phyloP scores from a whole-genome alignment of 495 filamentous ascomycete species.

The Penicillium parvum region DNA sequence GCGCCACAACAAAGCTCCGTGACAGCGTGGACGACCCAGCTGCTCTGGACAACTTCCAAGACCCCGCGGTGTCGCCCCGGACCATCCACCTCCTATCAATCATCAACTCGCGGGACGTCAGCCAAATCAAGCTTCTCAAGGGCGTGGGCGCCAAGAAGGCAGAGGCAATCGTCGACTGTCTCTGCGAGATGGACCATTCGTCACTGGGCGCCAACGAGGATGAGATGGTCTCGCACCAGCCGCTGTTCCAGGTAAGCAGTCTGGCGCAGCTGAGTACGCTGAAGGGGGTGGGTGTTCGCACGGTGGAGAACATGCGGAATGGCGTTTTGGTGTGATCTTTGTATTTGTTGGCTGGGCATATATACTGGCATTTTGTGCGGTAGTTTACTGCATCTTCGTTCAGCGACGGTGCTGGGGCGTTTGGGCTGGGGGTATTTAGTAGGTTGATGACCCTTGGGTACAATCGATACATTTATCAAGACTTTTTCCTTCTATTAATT shows the following conservation, averaged over 20 bases:
- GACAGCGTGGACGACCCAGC: conserved; percentile 17
- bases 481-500: too few species aligned
- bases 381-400: conserved; percentile 27
- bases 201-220: conserved; percentile 16
- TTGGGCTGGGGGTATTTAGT: conserved; percentile 1
- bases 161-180: conserved; percentile 49
- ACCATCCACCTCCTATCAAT: conserved; percentile 70
- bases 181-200: conserved; percentile 43
- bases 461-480: not conserved
- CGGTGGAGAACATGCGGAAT: conserved; percentile 51
- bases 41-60: conserved; percentile 25
- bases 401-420: conserved; percentile 41
- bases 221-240: conserved; percentile 19
- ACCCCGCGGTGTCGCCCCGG: conserved; percentile 53
- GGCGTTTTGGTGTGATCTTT: conserved; percentile 38
- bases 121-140: conserved; percentile 62
- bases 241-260: conserved; percentile 35
- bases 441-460: not conserved
- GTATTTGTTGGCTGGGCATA: conserved; percentile 14
- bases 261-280: conserved; percentile 45
- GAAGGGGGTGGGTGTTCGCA: conserved; percentile 49
- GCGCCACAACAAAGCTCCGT: conserved; percentile 29
- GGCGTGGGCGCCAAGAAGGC: conserved; percentile 55
- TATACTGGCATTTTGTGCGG: conserved; percentile 12
- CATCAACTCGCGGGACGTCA: conserved; percentile 79